Percentiles rank a stretch among this genome's conserved stretches.
Evolutionary conservation across 169 alveolate genomes (phyloP).

Genomic region (Plasmodium yoelii): DNA sequence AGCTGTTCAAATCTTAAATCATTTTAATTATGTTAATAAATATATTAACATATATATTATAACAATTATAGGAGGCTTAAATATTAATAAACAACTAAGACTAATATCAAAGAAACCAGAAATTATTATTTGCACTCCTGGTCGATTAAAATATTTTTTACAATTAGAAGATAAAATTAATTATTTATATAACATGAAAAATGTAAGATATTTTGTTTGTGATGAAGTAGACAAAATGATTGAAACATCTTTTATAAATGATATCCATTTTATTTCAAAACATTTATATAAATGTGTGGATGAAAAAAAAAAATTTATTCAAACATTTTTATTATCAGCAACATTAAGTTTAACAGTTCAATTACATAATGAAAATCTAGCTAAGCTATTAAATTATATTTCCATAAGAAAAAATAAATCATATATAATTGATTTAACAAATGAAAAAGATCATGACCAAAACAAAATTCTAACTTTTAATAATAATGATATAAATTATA

Average conservation of each 20-base stretch:
- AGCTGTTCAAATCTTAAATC: slow-evolving; percentile 80
- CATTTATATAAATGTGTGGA: slow-evolving; percentile 54
- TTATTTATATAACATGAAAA: slow-evolving; percentile 45
- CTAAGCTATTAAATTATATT: slow-evolving; percentile 44
- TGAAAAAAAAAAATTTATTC: slow-evolving; percentile 44
- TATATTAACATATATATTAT: slow-evolving; percentile 62
- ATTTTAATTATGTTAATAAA: slow-evolving; percentile 50
- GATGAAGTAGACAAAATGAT: slow-evolving; percentile 76
- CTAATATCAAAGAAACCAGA: slow-evolving; percentile 77
- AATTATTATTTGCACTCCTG: slow-evolving; percentile 84
- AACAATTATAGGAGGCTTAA: slow-evolving; percentile 65
- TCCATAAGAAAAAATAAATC: slow-evolving; percentile 60
- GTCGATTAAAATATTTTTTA: slow-evolving; percentile 78
- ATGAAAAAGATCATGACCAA: neutral
- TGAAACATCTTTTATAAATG: slow-evolving; percentile 66
- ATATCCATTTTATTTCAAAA: slow-evolving; percentile 58
- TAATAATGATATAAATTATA: neutral
- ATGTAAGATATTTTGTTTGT: slow-evolving; percentile 71
- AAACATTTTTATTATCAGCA: slow-evolving; percentile 70
- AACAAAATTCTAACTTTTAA: neutral
- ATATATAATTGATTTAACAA: slow-evolving; percentile 18
- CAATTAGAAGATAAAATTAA: slow-evolving; percentile 47
- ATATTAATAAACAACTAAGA: slow-evolving; percentile 58
- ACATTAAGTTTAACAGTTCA: slow-evolving; percentile 56
- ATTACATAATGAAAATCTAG: slow-evolving; percentile 51